Evolutionary conservation across 129 eudicot genomes (phyloP).

Genomic region (Rutidosis leptorrhynchoides): DNA sequence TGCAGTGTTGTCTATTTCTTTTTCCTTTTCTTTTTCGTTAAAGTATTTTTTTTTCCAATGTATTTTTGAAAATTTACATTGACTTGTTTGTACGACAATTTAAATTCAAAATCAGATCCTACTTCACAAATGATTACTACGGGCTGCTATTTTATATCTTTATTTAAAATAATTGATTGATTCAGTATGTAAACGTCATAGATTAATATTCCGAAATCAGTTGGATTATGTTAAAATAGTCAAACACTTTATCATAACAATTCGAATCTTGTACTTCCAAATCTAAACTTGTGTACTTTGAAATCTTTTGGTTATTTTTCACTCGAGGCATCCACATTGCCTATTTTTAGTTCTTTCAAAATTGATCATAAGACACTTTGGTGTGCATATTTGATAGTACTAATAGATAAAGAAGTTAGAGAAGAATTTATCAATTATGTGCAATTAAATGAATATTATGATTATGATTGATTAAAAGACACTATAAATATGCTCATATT

Average conservation of each 20-base stretch:
- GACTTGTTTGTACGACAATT: not conserved
- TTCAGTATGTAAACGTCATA: not conserved
- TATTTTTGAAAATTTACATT: too few species aligned
- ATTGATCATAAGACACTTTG: too few species aligned
- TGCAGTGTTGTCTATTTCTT: not conserved
- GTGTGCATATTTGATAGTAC: too few species aligned
- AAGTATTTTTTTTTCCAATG: too few species aligned
- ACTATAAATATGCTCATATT: too few species aligned
- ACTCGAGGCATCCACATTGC: too few species aligned
- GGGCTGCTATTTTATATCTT: not conserved
- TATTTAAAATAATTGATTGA: too few species aligned
- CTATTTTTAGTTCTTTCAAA: too few species aligned
- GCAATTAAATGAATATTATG: too few species aligned
- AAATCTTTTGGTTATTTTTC: not conserved
- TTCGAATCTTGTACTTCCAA: not conserved
- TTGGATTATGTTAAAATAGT: not conserved
- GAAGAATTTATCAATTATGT: too few species aligned
- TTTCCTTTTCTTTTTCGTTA: not conserved
- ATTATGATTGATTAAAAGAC: too few species aligned
- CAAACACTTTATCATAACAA: not conserved
- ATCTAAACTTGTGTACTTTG: not conserved
- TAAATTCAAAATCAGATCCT: slow-evolving; percentile 5
- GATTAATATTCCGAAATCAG: not conserved
- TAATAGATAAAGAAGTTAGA: too few species aligned
- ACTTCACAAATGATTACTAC: not conserved